These are phyloP conservation scores for Coprinellus aureogranulatus DNA, from an alignment of 768 basidiomycete species.

Conservation along the genomic window DNA sequence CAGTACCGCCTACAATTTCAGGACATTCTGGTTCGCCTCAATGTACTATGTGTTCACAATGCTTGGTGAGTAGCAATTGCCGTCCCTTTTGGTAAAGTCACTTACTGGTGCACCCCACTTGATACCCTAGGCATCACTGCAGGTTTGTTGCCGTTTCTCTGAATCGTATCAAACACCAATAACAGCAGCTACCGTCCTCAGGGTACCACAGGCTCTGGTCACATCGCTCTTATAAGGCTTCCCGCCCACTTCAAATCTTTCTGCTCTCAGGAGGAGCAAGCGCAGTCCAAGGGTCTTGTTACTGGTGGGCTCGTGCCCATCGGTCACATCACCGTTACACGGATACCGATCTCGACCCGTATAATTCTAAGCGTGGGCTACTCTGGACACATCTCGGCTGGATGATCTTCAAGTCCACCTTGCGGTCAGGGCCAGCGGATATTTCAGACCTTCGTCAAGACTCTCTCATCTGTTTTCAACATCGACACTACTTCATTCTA, in stretches of 20 bases:
- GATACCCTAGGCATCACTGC: conserved; percentile 46
- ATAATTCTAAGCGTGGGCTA: conserved; percentile 74
- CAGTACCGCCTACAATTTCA: conserved; percentile 38
- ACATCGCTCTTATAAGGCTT: conserved; percentile 79
- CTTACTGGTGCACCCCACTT: background rate
- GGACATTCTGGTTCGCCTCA: conserved; percentile 61
- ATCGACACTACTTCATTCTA: conserved; percentile 66
- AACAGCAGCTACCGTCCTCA: conserved; percentile 18
- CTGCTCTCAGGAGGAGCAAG: conserved; percentile 75
- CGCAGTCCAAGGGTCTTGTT: conserved; percentile 83
- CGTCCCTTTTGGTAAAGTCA: too few relatives aligned
- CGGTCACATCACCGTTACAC: conserved; percentile 83
- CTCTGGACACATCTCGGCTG: conserved; percentile 82
- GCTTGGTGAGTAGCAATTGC: conserved; percentile 51
- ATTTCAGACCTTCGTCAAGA: conserved; percentile 70
- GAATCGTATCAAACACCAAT: background rate
- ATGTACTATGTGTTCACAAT: conserved; percentile 86
- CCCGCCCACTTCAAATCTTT: conserved; percentile 64
- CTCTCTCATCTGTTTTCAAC: conserved; percentile 73
- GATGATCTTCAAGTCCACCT: conserved; percentile 75
- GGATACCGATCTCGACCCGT: conserved; percentile 84
- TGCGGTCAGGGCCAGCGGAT: conserved; percentile 70
- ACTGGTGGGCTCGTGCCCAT: conserved; percentile 84
- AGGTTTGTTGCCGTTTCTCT: conserved; percentile 26
- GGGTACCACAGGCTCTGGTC: conserved; percentile 87